A percentile compares a stretch with the other conserved stretches of the same genome.
These are phyloP conservation scores for Bruguiera gymnorhiza DNA, from an alignment of 345 rosid genomes.

Conservation along the genomic window DNA sequence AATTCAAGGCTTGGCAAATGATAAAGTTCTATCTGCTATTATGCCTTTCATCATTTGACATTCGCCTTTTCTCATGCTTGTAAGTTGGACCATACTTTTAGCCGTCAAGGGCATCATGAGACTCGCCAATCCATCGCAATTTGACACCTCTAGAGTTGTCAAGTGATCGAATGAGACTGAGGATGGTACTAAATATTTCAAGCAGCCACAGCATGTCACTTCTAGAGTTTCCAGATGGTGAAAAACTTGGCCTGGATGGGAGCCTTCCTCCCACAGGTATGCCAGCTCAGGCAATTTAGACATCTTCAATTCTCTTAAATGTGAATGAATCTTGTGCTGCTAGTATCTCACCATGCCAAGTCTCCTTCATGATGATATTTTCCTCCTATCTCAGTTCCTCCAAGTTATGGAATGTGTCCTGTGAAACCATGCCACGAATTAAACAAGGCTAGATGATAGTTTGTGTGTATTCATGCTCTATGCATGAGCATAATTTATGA, in stretches of 20 bases:
- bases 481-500: neutral
- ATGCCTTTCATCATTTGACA: too few relatives aligned
- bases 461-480: constrained; percentile 8
- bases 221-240: constrained; percentile 10
- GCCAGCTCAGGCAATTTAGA: neutral
- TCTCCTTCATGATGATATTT: neutral
- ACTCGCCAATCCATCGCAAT: too few relatives aligned
- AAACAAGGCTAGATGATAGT: neutral
- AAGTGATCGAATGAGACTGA: too few relatives aligned
- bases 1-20: too few relatives aligned
- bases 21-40: too few relatives aligned
- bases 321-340: neutral
- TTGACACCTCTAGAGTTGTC: too few relatives aligned
- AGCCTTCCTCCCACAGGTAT: neutral
- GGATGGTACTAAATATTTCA: too few relatives aligned
- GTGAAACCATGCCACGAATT: neutral
- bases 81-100: too few relatives aligned
- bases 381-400: constrained; percentile 10
- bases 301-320: neutral
- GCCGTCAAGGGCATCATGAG: too few relatives aligned
- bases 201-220: neutral
- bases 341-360: constrained; percentile 1
- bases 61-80: too few relatives aligned
- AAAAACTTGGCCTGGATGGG: neutral
- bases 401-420: constrained; percentile 10